Conservation (phyloP, 192 early-diverging fungal genomes). For the Mortierella antarctica region DNA sequence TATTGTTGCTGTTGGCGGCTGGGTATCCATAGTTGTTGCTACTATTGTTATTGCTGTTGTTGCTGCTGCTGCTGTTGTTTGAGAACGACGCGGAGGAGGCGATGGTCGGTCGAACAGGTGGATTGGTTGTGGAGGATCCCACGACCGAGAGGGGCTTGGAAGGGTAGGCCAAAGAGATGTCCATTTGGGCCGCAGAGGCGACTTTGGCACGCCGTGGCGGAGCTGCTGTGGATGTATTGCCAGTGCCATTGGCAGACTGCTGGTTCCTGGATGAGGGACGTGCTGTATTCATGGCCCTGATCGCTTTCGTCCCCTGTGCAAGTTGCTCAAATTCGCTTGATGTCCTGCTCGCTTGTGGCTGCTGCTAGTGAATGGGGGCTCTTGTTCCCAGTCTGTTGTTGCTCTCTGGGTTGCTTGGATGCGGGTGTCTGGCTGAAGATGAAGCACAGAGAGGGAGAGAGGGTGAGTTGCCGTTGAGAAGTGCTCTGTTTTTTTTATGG, state of each 20-base stretch:
- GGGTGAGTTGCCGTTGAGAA: too few species aligned
- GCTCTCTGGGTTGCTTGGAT: too few species aligned
- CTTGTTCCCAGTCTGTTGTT: too few species aligned
- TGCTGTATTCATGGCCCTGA: conserved; percentile 18
- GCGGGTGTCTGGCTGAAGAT: too few species aligned
- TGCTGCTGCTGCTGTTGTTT: neutral
- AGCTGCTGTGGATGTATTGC: neutral
- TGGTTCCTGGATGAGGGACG: conserved; percentile 28
- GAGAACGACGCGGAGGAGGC: neutral
- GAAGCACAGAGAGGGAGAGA: too few species aligned
- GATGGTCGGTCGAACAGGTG: conserved; percentile 3
- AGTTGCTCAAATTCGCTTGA: too few species aligned
- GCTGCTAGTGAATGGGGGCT: too few species aligned
- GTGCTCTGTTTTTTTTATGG: too few species aligned
- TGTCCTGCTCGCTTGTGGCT: too few species aligned
- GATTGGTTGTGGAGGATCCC: neutral
- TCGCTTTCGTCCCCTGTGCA: too few species aligned
- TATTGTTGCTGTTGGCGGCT: neutral
- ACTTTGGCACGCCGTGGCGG: conserved; percentile 27
- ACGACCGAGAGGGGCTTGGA: conserved; percentile 1
- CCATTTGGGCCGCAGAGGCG: conserved; percentile 35
- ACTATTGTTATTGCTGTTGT: neutral
- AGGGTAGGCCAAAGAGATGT: conserved; percentile 17
- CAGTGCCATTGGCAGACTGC: neutral
- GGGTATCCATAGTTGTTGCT: neutral